Conservation (phyloP, 768 basidiomycete species). For the Tricholoma terreum region DNA sequence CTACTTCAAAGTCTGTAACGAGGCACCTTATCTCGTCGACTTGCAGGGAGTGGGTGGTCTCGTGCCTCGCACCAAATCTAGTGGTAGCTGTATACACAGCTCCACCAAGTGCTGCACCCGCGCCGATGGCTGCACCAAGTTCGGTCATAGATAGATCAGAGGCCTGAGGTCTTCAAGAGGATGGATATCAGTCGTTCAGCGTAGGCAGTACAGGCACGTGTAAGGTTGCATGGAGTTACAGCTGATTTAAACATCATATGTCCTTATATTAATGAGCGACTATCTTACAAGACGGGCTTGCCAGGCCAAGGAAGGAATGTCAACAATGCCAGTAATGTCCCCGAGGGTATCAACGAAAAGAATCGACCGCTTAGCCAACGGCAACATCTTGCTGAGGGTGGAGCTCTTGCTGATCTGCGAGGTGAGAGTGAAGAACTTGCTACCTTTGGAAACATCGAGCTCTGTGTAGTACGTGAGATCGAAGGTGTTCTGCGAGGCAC, state of each 20-base stretch:
- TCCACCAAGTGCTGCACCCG: background rate
- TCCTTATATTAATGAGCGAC: too few species aligned
- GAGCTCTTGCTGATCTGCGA: slow-evolving; percentile 77
- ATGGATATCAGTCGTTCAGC: too few species aligned
- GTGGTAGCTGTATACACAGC: background rate
- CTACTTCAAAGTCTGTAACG: background rate
- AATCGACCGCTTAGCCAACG: slow-evolving; percentile 85
- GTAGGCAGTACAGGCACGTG: too few species aligned
- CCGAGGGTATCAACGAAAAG: slow-evolving; percentile 86
- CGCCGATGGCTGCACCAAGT: background rate
- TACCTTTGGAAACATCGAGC: slow-evolving; percentile 85
- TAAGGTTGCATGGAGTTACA: too few species aligned
- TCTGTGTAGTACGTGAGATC: slow-evolving; percentile 97
- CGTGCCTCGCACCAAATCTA: background rate
- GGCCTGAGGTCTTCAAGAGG: too few species aligned
- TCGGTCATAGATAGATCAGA: background rate
- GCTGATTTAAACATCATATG: too few species aligned
- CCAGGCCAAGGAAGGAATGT: too few species aligned
- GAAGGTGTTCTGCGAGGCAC: slow-evolving; percentile 93
- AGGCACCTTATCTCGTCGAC: background rate
- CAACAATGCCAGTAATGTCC: slow-evolving; percentile 44
- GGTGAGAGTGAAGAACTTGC: slow-evolving; percentile 92
- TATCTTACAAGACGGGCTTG: too few species aligned
- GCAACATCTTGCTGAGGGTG: slow-evolving; percentile 74
- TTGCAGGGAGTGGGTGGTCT: background rate